These are phyloP conservation scores for Saccharomyces hybrid DNA, from an alignment of 1,139 yeast genomes.

Conservation along the genomic window DNA sequence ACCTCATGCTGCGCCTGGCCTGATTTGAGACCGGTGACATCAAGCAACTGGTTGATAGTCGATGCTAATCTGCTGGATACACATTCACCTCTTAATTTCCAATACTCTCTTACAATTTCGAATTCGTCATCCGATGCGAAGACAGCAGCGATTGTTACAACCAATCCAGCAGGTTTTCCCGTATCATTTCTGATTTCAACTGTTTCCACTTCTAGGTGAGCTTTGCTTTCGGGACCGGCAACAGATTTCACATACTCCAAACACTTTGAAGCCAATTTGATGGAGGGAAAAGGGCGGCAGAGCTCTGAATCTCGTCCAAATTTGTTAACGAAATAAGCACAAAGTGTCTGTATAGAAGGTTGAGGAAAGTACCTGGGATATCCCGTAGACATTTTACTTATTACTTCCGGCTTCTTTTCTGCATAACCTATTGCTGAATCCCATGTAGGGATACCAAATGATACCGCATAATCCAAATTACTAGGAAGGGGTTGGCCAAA, in stretches of 20 bases:
- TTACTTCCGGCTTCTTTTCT: slow-evolving; percentile 81
- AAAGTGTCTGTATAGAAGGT: slow-evolving; percentile 55
- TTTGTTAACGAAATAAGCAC: slow-evolving; percentile 39
- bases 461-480: slow-evolving; percentile 85
- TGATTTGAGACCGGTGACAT: background rate
- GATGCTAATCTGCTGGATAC: slow-evolving; percentile 76
- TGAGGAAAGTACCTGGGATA: slow-evolving; percentile 88
- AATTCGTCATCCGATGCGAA: slow-evolving; percentile 49
- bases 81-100: slow-evolving; percentile 98
- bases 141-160: slow-evolving; percentile 55
- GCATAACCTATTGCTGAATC: slow-evolving; percentile 82
- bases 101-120: slow-evolving; percentile 69
- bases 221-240: slow-evolving; percentile 8
- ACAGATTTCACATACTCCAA: slow-evolving; percentile 60
- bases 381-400: slow-evolving; percentile 70
- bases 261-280: slow-evolving; percentile 74
- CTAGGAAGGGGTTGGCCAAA: slow-evolving; percentile 84
- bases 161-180: slow-evolving; percentile 41
- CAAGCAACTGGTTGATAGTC: slow-evolving; percentile 5
- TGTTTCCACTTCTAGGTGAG: slow-evolving; percentile 41
- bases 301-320: slow-evolving; percentile 67
- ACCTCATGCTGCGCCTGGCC: slow-evolving; percentile 20
- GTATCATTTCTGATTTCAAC: slow-evolving; percentile 60
- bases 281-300: slow-evolving; percentile 68
- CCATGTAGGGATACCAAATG: slow-evolving; percentile 94